Evolutionary conservation across 208 protist genomes (phyloP), one percentile per base, ranked within the genome.

Genomic region (Angomonas desouzai): DNA sequence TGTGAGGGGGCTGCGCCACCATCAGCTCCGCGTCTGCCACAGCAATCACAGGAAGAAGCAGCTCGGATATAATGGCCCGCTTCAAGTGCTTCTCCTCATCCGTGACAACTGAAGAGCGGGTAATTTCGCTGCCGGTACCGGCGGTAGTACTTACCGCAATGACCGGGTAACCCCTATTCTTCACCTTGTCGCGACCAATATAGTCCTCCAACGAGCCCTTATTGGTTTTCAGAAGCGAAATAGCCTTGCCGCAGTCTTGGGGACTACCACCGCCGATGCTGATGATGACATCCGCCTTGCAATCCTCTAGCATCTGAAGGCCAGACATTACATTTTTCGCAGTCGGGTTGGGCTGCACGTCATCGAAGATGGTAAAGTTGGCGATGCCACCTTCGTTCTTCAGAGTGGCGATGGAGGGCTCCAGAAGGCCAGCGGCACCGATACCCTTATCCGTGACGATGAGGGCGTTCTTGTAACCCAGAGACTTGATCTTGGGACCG

Each of bases 61-160:
- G 70, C 56, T 84, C 85, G 1, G 81, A 87, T 10, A 68, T 63
- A 55, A 90, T 85, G 30, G 81, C 83, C 83, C 85, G 85, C 79
- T 90, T 86, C 30, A 77, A 49, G 67, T 83, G 77, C 23, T 76
- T 72, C 40, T 27, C 66, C 67, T 90, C 83, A 45, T 86, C 79
- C 11, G 92, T 95, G 66, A 97, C 81, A 34, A 97, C 85, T 13
- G 87, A 59, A 64, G 95, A 94, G 48, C 85, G 87, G 6, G 92
- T 97, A 33, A 96, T 83, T 79, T 97, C 92, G 40, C 81, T 92
- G 18, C 84, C 92, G 11, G 92, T 97, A 33, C 90, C 92, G 36
- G 88, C 78, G 3, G 92, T 96, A 3, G 90, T 97, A 57, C 91
- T 93, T 28, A 97, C 78, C 27, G 83, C 82, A 36, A 91, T 74